Evolutionary conservation across 495 filamentous ascomycete genomes (phyloP), one percentile per base, ranked within the genome.

Genomic region (Entonaema liquescens): DNA sequence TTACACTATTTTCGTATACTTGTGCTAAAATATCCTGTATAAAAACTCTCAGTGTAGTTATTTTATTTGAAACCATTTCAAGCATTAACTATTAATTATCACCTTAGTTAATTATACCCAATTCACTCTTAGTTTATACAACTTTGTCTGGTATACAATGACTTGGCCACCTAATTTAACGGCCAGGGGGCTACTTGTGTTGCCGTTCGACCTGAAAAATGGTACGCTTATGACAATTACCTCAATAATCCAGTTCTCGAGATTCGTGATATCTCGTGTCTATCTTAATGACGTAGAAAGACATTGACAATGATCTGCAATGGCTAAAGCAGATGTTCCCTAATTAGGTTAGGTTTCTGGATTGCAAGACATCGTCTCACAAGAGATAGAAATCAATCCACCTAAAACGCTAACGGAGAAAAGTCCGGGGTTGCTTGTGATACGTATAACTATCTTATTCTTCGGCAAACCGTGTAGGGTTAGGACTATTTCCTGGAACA

Each of bases 331-430:
- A 35, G 42, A 35, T n/a, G 4, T 21, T n/a, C 52, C 53, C 52
- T 19, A 42, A n/a, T 66, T 55, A 44, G 61, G 50, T 36, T 54
- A 66, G 42, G 61, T 65, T 62, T 62, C 35, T 62, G n/a, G 25
- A 29, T 55, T 36, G 58, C 58, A 49, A 62, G 62, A 73, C 65
- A 66, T 23, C 69, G 70, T 73, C 56, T 69, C 62, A 73, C 70
- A 31, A 68, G 3, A 25, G 26, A 44, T 40, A 31, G 21, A 59
- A 19, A 66, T 57, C 12, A 53, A 38, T 61, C 63, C 60, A 65
- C 44, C 19, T 19, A 61, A 61, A 64, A 42, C 23, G 26, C 36
- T 8, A 17, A 17, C 50, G 70, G 70, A 73, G 61, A 52, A 29
- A 47, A 63, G 57, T 65, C 70, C 70, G 70, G 52, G 49, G 42